Percentiles rank a stretch among this genome's conserved stretches.
Conservation (phyloP, 495 filamentous ascomycete genomes). For the Saxophila tyrrhenica region DNA sequence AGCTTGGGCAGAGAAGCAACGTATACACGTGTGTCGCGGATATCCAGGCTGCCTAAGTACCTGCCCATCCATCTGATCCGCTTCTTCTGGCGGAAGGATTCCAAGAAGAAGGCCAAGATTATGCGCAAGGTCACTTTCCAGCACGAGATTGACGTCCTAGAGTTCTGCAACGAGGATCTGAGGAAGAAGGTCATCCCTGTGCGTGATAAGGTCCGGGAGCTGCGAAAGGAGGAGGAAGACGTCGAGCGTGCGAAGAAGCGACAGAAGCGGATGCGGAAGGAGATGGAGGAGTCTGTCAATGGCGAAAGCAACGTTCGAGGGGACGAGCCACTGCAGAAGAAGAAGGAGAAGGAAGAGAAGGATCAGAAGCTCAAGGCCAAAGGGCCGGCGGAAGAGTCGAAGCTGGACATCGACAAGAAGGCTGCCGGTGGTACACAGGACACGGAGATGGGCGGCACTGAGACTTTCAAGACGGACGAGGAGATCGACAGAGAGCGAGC, state of each 20-base stretch:
- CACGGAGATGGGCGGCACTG: conserved; percentile 63
- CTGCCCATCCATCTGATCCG: conserved; percentile 94
- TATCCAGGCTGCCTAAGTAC: conserved; percentile 84
- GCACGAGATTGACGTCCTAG: conserved; percentile 79
- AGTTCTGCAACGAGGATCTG: conserved; percentile 89
- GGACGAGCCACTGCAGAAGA: conserved; percentile 30
- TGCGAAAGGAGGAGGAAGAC: conserved; percentile 89
- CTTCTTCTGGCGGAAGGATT: conserved; percentile 92
- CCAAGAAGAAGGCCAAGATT: conserved; percentile 97
- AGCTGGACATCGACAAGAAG: conserved; percentile 35
- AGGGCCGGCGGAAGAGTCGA: conserved; percentile 40
- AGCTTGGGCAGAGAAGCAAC: conserved; percentile 62
- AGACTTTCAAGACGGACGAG: conserved; percentile 82
- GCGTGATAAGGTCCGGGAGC: conserved; percentile 87
- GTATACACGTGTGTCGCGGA: conserved; percentile 83
- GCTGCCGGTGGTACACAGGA: conserved; percentile 52
- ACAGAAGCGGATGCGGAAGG: conserved; percentile 62
- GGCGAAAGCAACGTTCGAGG: conserved; percentile 26
- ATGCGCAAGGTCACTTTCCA: conserved; percentile 98
- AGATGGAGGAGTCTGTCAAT: conserved; percentile 37
- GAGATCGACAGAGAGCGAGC: conserved; percentile 77
- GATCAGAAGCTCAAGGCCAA: conserved; percentile 40
- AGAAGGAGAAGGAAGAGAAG: conserved; percentile 30
- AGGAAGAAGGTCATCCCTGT: conserved; percentile 74
- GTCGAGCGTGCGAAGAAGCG: conserved; percentile 77